Base-by-base conservation (phyloP, 345 rosid genomes). In the Arabidopsis arenosa region DNA sequence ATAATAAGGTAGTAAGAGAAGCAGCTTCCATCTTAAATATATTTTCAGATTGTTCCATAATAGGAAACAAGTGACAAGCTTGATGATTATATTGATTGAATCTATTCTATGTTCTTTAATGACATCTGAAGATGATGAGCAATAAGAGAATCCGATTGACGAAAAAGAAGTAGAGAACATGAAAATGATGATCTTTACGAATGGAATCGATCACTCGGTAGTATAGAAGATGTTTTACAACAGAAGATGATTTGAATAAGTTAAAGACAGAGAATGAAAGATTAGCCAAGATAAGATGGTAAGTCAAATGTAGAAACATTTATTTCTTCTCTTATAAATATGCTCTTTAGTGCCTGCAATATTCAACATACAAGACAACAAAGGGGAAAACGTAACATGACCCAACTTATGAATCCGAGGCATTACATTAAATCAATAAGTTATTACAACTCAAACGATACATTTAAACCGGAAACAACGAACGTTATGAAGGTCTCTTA, bases 401-500 rank as follows among this genome's bases (percentile, higher is more conserved):
- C 75, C n/a, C 75, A 36, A 35, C 15, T 60, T 59, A 3, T 10
- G 60, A 72, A 33, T 9, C 51, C 9, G 30, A 23, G 33, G 35
- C 3, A 43, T 64, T 55, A 35, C 63, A 63, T 28, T 55, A 32
- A 17, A 63, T 41, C 54, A 54, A 41, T 5, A 54, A 7, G 14
- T 65, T 65, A 54, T 35, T 33, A 53, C 37, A 41, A 54, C 70
- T 63, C 39, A 54, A 54, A 32, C 33, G 64, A 37, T 35, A 21
- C 12, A 69, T 43, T 4, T 13, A 12, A 30, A 36, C 48, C 0
- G 33, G 47, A 60, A 23, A 44, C 64, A 55, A 54, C 9, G 15
- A 72, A 58, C 5, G 41, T 28, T 43, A 53, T 74, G 81, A 86
- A 57, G 85, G 69, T 74, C 75, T 81, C 85, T 84, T 85, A 49